Evolutionary conservation across 257 asterid species (phyloP).

Genomic region (Apocynum venetum): DNA sequence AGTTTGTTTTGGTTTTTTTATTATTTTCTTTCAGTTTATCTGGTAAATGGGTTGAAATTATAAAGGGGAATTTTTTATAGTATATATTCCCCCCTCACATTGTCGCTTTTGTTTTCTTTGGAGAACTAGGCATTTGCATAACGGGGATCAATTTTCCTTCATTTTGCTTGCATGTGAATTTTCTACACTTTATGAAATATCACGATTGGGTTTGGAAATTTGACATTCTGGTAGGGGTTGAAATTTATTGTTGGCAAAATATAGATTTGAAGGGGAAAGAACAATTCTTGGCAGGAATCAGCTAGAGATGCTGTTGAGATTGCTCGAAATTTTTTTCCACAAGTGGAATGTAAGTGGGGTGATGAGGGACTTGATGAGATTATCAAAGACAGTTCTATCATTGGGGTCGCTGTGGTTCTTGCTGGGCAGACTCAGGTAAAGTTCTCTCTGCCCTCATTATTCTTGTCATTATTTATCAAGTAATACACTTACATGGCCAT

Average conservation of each 20-base stretch:
- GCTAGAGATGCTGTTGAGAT: conserved; percentile 74
- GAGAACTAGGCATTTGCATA: neutral
- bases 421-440: conserved; percentile 85
- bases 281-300: conserved; percentile 54
- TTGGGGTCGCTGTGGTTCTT: conserved; percentile 81
- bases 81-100: too few relatives aligned
- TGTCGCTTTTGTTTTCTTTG: neutral
- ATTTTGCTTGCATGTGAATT: neutral
- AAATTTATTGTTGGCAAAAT: neutral
- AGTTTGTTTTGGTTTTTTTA: neutral
- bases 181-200: neutral
- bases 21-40: neutral
- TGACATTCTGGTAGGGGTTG: neutral
- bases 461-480: conserved; percentile 3
- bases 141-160: neutral
- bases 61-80: neutral
- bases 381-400: conserved; percentile 59
- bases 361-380: conserved; percentile 78
- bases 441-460: neutral
- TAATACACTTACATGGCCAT: neutral
- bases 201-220: neutral
- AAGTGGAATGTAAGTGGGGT: conserved; percentile 94
- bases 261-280: neutral
- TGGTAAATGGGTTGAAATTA: neutral
- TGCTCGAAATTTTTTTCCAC: conserved; percentile 61